These are phyloP conservation scores for Saccharomycopsis olivae DNA, from an alignment of 805 yeast genomes.

Conservation along the genomic window DNA sequence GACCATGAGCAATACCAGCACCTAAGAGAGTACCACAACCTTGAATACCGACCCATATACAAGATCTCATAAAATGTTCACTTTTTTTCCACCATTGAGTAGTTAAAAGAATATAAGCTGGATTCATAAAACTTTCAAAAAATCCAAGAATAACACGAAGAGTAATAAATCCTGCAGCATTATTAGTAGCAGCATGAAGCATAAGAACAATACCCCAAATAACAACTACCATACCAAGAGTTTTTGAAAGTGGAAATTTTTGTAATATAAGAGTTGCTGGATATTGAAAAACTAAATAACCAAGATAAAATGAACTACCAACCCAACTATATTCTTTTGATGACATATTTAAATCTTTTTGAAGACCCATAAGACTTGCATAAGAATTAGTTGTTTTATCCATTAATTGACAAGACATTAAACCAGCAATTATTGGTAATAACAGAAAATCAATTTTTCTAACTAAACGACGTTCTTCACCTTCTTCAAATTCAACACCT, in stretches of 20 bases:
- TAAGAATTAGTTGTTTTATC: constrained; percentile 34
- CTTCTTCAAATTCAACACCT: constrained; percentile 23
- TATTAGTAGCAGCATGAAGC: constrained; percentile 33
- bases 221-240: constrained; percentile 37
- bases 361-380: constrained; percentile 43
- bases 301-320: constrained; percentile 53
- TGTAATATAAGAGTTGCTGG: constrained; percentile 40
- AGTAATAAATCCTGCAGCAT: constrained; percentile 34
- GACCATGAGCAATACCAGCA: constrained; percentile 44
- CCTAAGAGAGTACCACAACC: constrained; percentile 26
- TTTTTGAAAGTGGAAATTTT: constrained; percentile 44
- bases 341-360: constrained; percentile 34
- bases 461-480: constrained; percentile 24
- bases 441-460: constrained; percentile 30
- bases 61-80: constrained; percentile 26
- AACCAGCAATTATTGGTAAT: constrained; percentile 28
- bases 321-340: constrained; percentile 40
- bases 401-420: constrained; percentile 31
- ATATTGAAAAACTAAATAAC: constrained; percentile 49
- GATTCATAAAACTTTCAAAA: constrained; percentile 44
- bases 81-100: constrained; percentile 29
- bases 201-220: constrained; percentile 53
- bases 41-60: constrained; percentile 29
- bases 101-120: constrained; percentile 36
- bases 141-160: constrained; percentile 41